Evolutionary conservation across 2,329 filamentous ascomycete species (phyloP).

Genomic region (Knufia petricola): DNA sequence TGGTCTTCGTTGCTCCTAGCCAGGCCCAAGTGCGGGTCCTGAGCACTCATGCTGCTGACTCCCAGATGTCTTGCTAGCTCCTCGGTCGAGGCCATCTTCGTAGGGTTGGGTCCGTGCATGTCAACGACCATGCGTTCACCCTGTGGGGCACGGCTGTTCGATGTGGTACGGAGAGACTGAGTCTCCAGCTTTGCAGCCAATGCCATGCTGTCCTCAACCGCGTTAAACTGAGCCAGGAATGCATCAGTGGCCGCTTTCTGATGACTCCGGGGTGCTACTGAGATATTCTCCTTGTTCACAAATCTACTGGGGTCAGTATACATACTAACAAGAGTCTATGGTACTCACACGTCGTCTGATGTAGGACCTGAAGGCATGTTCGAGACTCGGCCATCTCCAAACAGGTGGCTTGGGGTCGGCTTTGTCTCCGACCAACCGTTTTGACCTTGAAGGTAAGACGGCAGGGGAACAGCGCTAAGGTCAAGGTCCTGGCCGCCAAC

Average conservation of each 20-base stretch:
- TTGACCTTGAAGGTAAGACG: not conserved
- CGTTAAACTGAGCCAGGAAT: slow-evolving; percentile 9
- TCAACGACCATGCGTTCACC: not conserved
- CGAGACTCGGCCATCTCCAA: not conserved
- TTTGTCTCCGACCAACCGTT: not conserved
- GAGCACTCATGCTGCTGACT: not conserved
- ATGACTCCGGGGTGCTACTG: not conserved
- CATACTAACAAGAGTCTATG: too few relatives aligned
- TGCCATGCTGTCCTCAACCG: slow-evolving; percentile 1
- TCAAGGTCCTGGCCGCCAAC: slow-evolving; percentile 18
- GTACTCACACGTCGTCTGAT: not conserved
- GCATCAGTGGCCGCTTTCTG: slow-evolving; percentile 9
- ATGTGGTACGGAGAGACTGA: slow-evolving; percentile 2
- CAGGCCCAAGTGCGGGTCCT: not conserved
- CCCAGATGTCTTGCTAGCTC: not conserved
- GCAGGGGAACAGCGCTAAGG: slow-evolving; percentile 13
- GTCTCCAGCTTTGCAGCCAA: not conserved
- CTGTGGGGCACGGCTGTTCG: not conserved
- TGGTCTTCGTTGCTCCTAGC: not conserved
- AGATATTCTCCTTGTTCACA: slow-evolving; percentile 5
- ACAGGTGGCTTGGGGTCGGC: not conserved
- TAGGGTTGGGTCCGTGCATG: slow-evolving; percentile 1
- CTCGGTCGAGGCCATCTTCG: not conserved
- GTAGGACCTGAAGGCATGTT: not conserved
- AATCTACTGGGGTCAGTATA: slow-evolving; percentile 3